Base-by-base conservation (phyloP, 345 rosid genomes). In the Anacardium occidentale region DNA sequence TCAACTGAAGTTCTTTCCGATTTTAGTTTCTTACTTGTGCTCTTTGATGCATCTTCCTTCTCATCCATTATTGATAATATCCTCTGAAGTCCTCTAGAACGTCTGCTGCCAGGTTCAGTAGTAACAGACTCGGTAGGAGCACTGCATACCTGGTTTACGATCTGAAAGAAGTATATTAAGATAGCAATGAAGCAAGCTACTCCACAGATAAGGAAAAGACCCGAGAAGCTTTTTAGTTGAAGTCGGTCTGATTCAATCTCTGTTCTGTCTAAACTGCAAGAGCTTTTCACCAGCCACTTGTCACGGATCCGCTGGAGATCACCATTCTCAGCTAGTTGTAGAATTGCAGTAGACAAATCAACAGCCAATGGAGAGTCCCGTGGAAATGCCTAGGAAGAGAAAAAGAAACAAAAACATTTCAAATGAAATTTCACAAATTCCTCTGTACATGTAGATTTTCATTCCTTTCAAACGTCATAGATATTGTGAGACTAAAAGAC, bases 21-120 rank as follows among this genome's bases (percentile, higher is more conserved):
- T 84, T 89, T 92, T 74, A 85, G 82, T 71, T 67, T 85, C 81
- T 92, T 92, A 24, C 68, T 80, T 64, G 37, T 75, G 12, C 64
- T 48, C 82, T 75, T 85, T 2, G 86, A 78, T 3, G 29, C 62
- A 1, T 85, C 92, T 70, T 86, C 78, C 78, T 83, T 94, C 85
- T 89, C 97, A 65, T 95, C 96, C 88, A 95, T 88, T 56, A 92
- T 69, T 2, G 96, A 90, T 4, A 90, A 73, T 55, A 94, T 76
- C 73, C 92, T 75, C 55, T 82, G 90, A 5, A 95, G 20, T 62
- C 66, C 84, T 66, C 86, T 66, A 44, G 90, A 78, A 37, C 68
- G 85, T 24, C 76, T 55, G 58, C 80, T 76, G 21, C 56, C 73
- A 6, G 64, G 68, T 50, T 75, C 79, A n/a, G 78, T 60, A 8